Conservation (phyloP, 2,329 filamentous ascomycete species). For the Fusarium multiceps region DNA sequence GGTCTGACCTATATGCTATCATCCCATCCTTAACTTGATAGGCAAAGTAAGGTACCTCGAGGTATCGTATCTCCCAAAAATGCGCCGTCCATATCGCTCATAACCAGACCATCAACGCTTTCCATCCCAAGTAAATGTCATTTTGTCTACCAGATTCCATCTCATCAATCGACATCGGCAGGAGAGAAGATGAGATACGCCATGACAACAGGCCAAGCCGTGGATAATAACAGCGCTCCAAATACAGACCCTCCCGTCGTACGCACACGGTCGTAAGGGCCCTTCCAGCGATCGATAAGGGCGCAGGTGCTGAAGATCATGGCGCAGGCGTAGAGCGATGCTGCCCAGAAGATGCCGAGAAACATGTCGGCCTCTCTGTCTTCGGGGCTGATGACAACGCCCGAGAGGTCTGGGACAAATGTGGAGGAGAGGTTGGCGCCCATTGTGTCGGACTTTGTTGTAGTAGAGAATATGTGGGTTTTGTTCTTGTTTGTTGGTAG, state of each 20-base stretch:
- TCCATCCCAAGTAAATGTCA: background rate
- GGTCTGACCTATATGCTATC: slow-evolving; percentile 31
- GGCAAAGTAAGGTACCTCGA: background rate
- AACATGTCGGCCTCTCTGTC: slow-evolving; percentile 50
- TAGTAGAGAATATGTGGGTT: background rate
- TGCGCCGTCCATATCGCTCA: slow-evolving; percentile 22
- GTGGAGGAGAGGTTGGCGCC: slow-evolving; percentile 56
- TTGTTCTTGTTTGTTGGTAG: background rate
- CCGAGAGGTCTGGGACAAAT: slow-evolving; percentile 53
- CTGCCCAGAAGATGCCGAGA: slow-evolving; percentile 51
- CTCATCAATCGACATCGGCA: background rate
- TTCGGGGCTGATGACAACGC: slow-evolving; percentile 46
- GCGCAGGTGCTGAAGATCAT: slow-evolving; percentile 57
- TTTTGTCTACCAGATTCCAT: background rate
- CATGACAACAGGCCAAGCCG: slow-evolving; percentile 53
- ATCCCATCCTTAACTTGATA: background rate
- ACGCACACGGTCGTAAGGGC: slow-evolving; percentile 50
- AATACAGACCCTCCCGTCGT: slow-evolving; percentile 47
- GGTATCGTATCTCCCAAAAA: slow-evolving; percentile 9
- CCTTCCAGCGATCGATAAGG: slow-evolving; percentile 58
- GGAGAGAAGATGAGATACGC: slow-evolving; percentile 48
- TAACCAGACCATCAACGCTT: background rate
- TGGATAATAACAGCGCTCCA: slow-evolving; percentile 49
- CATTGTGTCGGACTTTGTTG: slow-evolving; percentile 45
- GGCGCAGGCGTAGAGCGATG: slow-evolving; percentile 52